These are phyloP conservation scores for Hypoxylon sp. DNA, from an alignment of 2,329 filamentous ascomycete species.

Conservation along the genomic window DNA sequence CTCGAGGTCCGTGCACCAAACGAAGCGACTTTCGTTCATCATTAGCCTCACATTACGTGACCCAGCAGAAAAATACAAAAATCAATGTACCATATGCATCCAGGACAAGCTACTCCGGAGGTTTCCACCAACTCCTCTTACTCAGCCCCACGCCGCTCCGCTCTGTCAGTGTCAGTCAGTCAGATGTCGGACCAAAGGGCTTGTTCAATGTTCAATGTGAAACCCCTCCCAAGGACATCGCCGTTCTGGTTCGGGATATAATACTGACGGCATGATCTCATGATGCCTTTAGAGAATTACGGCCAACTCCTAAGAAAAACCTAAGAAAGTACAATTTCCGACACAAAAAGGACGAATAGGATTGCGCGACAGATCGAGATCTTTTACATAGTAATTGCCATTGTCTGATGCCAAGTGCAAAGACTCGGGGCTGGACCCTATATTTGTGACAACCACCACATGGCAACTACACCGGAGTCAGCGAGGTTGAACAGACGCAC, in stretches of 20 bases:
- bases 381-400: slow-evolving; percentile 15
- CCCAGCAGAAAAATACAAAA: slow-evolving; percentile 1
- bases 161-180: slow-evolving; percentile 9
- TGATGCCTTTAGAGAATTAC: not conserved
- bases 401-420: slow-evolving; percentile 18
- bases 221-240: slow-evolving; percentile 21
- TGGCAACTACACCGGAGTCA: slow-evolving; percentile 10
- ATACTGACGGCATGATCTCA: slow-evolving; percentile 25
- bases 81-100: slow-evolving; percentile 1
- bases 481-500: slow-evolving; percentile 9
- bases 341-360: not conserved
- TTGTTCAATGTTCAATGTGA: slow-evolving; percentile 1
- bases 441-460: slow-evolving; percentile 11
- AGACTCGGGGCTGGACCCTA: slow-evolving; percentile 23
- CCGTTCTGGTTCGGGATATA: slow-evolving; percentile 22
- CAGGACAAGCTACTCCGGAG: slow-evolving; percentile 18
- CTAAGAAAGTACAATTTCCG: too few relatives aligned
- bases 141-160: slow-evolving; percentile 33
- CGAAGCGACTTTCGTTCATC: slow-evolving; percentile 19
- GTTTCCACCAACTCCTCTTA: slow-evolving; percentile 29
- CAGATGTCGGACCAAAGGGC: slow-evolving; percentile 33
- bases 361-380: slow-evolving; percentile 26
- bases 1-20: slow-evolving; percentile 4
- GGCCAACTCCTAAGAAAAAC: too few relatives aligned
- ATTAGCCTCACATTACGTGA: slow-evolving; percentile 36